Base-by-base conservation (phyloP, 371 early-diverging fungal genomes). In the Rhizopus microsporus region DNA sequence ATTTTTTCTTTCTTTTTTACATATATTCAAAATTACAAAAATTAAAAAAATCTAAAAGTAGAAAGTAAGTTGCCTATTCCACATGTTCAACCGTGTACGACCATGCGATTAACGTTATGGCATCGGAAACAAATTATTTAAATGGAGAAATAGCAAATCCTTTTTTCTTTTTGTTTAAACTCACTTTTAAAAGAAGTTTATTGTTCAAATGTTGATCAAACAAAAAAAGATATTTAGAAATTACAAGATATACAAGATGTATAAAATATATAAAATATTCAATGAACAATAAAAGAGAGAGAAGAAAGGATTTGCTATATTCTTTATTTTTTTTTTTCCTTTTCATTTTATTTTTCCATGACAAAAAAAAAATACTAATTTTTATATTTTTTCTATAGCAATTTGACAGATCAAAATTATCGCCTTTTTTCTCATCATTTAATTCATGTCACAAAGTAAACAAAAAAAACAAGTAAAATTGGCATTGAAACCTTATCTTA, bases 391-490 rank as follows among this genome's bases (percentile, higher is more conserved):
- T 23, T 23, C 23, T 23, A 23, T 23, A 23, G 23, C 23, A 23
- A 23, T 23, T n/a, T 46, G 29, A 46, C 29, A 46, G 46, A 29
- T 29, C 30, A 46, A 9, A 9, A 37, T 37, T 7, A 40, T 33
- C 17, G 23, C 16, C 37, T 13, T 39, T 56, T 47, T 56, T 8
- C 43, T 33, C 48, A 30, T 37, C 31, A 9, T n/a, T 55, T 34
- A 34, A 35, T 34, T 39, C 52, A 64, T 64, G 65, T 64, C 65
- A 64, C 60, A 64, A 51, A 56, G 65, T 64, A 64, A 64, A 33
- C 30, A 43, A 33, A 10, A 8, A 30, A 31, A 9, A 12, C 23
- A 23, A 13, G 4, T 29, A 12, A 7, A 23, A 29, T 10, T 37
- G 23, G 38, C n/a, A 29, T 13, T 45, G 29, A 47, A 17, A 16